phyloP scores from a whole-genome alignment of 73 alveolate species.

The Symbiodinium pilosum region DNA sequence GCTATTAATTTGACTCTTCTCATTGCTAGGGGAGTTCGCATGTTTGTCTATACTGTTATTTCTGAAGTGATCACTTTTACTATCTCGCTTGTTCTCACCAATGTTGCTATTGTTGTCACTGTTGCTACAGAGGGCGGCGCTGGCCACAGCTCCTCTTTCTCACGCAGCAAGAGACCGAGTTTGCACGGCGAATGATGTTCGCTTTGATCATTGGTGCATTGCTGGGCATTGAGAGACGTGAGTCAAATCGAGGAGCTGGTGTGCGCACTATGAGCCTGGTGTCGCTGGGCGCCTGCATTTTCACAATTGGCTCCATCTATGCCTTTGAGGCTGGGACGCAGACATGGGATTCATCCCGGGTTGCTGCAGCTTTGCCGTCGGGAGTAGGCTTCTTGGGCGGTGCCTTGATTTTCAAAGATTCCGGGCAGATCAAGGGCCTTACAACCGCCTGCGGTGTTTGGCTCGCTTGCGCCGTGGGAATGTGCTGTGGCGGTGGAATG shows the following conservation, averaged over 20 bases:
- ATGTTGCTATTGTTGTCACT: no score
- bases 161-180: constrained; percentile 79
- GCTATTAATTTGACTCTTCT: no score
- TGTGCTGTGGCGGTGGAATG: constrained; percentile 92
- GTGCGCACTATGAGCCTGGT: constrained; percentile 87
- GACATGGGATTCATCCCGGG: constrained; percentile 90
- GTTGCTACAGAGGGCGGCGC: constrained; percentile 43
- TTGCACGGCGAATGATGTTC: constrained; percentile 65
- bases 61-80: no score
- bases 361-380: constrained; percentile 78
- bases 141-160: constrained; percentile 68
- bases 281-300: constrained; percentile 81
- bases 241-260: constrained; percentile 84
- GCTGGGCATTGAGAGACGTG: constrained; percentile 65
- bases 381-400: constrained; percentile 92
- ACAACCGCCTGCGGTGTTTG: constrained; percentile 89
- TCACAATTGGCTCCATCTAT: constrained; percentile 80
- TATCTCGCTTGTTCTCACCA: no score
- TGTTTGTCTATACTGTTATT: no score
- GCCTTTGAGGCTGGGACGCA: constrained; percentile 84
- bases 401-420: constrained; percentile 81
- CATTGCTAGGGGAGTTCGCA: no score
- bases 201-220: constrained; percentile 55
- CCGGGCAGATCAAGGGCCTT: constrained; percentile 76
- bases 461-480: constrained; percentile 94